Evolutionary conservation across 2,329 filamentous ascomycete species (phyloP), one percentile per base, ranked within the genome.

Genomic region (Xylariaceae sp.): DNA sequence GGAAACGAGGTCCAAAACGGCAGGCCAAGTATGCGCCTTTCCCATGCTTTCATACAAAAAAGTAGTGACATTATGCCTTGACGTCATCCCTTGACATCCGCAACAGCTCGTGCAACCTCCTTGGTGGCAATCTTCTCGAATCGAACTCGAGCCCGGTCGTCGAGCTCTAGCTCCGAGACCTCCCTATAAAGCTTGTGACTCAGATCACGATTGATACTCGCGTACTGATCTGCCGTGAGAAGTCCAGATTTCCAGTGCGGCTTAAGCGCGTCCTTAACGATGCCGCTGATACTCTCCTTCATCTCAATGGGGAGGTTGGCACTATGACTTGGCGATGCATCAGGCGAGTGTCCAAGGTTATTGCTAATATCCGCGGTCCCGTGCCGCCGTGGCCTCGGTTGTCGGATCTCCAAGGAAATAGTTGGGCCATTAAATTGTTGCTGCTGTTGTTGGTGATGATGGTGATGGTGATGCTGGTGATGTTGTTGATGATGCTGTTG

Each of bases 171-270:
- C 56, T 78, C 74, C 45, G 76, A 75, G 43, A 82, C 76, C 57
- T 84, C 80, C 60, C 84, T 90, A 71, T 99, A 99, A 54, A 99
- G 76, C 73, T 87, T 88, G 54, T 90, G 86, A 40, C 90, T 96
- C 32, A 97, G 85, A 56, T 88, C 86, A 58, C 91, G 86, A 68
- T 97, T 97, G 72, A 97, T 96, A 53, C 84, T 84, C 2, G 89
- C 92, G 70, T 95, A 99, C 70, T 96, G 87, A 55, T 96, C 89
- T 62, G 91, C 89, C 16, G 86, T 90, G 57, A 97, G 80, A 58
- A 86, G 82, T 63, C 87, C 86, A 40, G 86, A 86, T 58, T 85
- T 81, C 77, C 92, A 97, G 61, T 90, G 82, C 30, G 92, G 90
- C 62, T 89, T 88, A 41, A 99, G 76, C 5, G 88, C 89, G 40